phyloP scores from a whole-genome alignment of 2,329 filamentous ascomycete genomes.

The Bipolaris oryzae region DNA sequence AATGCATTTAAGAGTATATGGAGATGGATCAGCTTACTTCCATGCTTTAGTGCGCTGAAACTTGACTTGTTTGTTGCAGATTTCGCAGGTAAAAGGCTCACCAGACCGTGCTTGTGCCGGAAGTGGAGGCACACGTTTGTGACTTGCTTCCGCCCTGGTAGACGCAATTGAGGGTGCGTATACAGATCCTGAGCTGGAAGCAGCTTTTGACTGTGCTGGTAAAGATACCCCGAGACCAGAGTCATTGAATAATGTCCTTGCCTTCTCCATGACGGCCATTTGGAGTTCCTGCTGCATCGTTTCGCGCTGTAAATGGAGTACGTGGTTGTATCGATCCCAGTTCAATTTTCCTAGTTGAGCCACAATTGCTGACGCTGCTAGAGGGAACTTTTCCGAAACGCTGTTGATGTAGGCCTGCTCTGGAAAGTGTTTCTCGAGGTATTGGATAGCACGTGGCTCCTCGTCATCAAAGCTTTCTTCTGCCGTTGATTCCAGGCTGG shows the following conservation, averaged over 20 bases:
- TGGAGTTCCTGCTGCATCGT: neutral
- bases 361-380: conserved; percentile 3
- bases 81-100: neutral
- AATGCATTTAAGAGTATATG: neutral
- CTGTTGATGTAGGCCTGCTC: conserved; percentile 13
- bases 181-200: neutral
- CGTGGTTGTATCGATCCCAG: conserved; percentile 14
- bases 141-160: neutral
- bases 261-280: neutral
- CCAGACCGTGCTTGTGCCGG: neutral
- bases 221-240: neutral
- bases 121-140: neutral
- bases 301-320: conserved; percentile 9
- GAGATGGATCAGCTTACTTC: neutral
- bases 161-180: neutral
- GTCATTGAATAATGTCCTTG: neutral
- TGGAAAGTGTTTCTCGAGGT: conserved; percentile 1
- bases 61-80: neutral
- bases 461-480: conserved; percentile 5
- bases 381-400: conserved; percentile 10
- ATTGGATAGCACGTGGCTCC: conserved; percentile 5
- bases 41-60: neutral
- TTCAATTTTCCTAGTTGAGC: conserved; percentile 8
- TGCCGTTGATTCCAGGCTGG: conserved; percentile 8
- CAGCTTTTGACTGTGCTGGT: neutral